Percentiles rank a stretch among this genome's conserved stretches.
Evolutionary conservation across 257 asterid genomes (phyloP).

Genomic region (Solanum lignicaule): DNA sequence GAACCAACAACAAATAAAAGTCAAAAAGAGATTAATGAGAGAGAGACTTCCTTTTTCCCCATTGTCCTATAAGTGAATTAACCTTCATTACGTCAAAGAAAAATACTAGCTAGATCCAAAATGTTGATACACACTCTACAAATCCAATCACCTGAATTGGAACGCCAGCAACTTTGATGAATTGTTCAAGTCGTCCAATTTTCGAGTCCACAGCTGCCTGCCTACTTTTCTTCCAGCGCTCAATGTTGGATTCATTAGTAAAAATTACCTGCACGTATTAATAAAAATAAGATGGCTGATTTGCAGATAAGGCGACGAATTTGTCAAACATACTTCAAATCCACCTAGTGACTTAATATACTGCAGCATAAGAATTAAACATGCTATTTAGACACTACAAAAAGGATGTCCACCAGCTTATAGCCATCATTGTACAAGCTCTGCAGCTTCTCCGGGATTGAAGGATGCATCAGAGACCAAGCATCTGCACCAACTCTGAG

Average conservation of each 20-base stretch:
- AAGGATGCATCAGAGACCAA: constrained; percentile 94
- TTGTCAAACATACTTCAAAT: neutral
- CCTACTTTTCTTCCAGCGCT: constrained; percentile 94
- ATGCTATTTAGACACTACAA: neutral
- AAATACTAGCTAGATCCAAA: neutral
- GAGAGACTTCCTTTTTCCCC: neutral
- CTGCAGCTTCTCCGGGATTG: constrained; percentile 88
- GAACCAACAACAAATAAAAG: neutral
- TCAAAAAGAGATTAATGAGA: neutral
- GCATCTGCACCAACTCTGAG: constrained; percentile 86
- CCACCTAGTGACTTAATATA: neutral
- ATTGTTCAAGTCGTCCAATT: constrained; percentile 77
- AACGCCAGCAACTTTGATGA: constrained; percentile 65
- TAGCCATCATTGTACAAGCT: constrained; percentile 60
- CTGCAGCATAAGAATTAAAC: neutral
- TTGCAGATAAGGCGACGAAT: neutral
- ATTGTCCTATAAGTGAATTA: neutral
- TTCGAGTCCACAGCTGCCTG: constrained; percentile 93
- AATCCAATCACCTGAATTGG: constrained; percentile 73
- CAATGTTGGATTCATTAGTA: constrained; percentile 89
- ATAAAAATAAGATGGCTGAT: neutral
- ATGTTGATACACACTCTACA: neutral
- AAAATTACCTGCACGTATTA: constrained; percentile 55
- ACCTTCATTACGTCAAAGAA: neutral
- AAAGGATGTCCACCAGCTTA: constrained; percentile 71